Evolutionary conservation across 441 rosid genomes (phyloP), one percentile per base, ranked within the genome.

Genomic region (Adansonia gregorii): DNA sequence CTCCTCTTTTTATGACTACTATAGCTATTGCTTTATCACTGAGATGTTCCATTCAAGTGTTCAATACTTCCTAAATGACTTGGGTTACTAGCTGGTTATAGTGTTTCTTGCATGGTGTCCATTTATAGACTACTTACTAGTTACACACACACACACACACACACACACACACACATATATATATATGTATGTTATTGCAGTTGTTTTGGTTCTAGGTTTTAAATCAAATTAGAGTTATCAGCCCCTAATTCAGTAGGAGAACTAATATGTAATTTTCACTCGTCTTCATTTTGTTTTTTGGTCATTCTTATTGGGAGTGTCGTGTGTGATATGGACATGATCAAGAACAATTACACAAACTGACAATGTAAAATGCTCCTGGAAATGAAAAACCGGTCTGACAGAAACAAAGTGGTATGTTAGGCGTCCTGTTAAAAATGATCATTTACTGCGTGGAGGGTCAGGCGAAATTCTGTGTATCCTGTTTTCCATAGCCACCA

Each of bases 401-500:
- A 70, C 59, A 46, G 31, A 56, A 75, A 58, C 35, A 67, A 77
- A 73, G 77, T 78, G 78, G 73, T 76, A 78, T 76, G 74, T 60
- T 52, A 63, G 55, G 76, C 72, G 73, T 72, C 74, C 54, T 15
- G 17, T 73, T 60, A 39, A 74, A 46, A 6, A 27, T 35, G 39
- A 72, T 46, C 39, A 66, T 68, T 14, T 70, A 7, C 6, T 8
- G 3, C 49, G 41, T 39, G 79, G 76, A 54, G 81, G 78, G 83
- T 69, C 83, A 45, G 76, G 45, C 76, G 74, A 52, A 59, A 12
- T 77, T 70, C 35, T 74, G 73, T 31, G 67, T 39, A 61, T 17
- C 54, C 56, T 35, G 76, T 71, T 81, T 72, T 75, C 27, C 73
- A 73, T 65, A 79, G 64, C 80, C 65, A 56, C 68, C 85, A 66